phyloP scores from a whole-genome alignment of 2,329 filamentous ascomycete genomes.

The Scedosporium apiospermum region DNA sequence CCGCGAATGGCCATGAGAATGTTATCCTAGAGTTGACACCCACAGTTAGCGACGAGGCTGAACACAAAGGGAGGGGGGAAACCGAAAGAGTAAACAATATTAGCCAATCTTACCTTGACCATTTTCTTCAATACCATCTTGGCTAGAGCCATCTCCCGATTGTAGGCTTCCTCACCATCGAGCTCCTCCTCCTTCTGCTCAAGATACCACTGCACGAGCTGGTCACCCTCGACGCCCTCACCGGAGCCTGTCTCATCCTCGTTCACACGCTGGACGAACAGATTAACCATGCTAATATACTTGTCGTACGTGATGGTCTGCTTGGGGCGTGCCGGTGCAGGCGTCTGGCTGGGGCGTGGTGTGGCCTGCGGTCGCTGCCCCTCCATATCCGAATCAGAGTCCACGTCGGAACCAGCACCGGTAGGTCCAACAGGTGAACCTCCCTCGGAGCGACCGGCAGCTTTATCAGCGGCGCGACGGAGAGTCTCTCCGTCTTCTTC shows the following conservation, averaged over 20 bases:
- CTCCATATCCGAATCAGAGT: constrained; percentile 25
- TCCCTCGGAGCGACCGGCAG: constrained; percentile 34
- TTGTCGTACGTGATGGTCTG: constrained; percentile 94
- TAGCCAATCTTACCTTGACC: constrained; percentile 64
- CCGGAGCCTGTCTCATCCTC: constrained; percentile 68
- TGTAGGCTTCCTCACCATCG: constrained; percentile 69
- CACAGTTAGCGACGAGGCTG: constrained; percentile 16
- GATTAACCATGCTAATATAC: constrained; percentile 82
- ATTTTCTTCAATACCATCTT: constrained; percentile 88
- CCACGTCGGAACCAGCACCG: constrained; percentile 24
- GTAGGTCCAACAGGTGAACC: constrained; percentile 31
- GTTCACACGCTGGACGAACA: constrained; percentile 72
- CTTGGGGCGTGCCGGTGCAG: constrained; percentile 37
- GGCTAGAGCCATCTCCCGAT: constrained; percentile 62
- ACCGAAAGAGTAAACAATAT: neutral
- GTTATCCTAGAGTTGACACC: constrained; percentile 63
- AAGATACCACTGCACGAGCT: constrained; percentile 79
- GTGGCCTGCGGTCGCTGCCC: neutral
- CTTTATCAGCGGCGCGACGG: constrained; percentile 37
- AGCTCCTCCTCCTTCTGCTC: constrained; percentile 84
- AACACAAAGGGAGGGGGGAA: neutral
- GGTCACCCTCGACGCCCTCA: constrained; percentile 78
- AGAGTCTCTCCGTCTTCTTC: constrained; percentile 11
- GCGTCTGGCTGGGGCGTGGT: neutral
- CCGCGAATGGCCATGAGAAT: constrained; percentile 74